Evolutionary conservation across 1,284 basidiomycete species (phyloP).

Genomic region (Papiliotrema fonsecae): DNA sequence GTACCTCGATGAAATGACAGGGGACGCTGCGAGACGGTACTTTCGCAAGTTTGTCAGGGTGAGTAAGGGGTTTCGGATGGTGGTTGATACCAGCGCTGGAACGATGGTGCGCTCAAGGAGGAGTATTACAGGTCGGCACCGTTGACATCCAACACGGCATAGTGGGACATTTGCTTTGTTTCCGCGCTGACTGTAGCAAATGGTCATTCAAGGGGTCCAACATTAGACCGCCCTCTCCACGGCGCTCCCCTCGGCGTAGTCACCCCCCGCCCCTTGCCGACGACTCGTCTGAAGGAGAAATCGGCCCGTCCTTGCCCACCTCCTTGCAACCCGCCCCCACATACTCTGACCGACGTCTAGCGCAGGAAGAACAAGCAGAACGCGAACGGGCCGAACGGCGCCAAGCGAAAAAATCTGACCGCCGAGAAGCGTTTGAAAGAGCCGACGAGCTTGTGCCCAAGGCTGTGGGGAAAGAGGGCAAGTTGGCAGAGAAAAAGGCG

Average conservation of each 20-base stretch:
- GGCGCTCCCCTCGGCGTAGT: conserved; percentile 13
- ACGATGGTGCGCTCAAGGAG: conserved; percentile 37
- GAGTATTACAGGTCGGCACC: conserved; percentile 29
- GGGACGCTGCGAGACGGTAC: conserved; percentile 41
- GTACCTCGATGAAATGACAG: conserved; percentile 44
- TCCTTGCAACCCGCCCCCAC: conserved; percentile 1
- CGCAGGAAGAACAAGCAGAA: conserved; percentile 28
- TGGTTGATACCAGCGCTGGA: conserved; percentile 34
- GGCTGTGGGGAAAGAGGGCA: conserved; percentile 40
- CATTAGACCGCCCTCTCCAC: conserved; percentile 21
- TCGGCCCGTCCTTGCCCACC: not conserved
- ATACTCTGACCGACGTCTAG: conserved; percentile 39
- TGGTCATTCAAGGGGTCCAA: conserved; percentile 36
- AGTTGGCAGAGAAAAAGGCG: conserved; percentile 42
- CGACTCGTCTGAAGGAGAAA: no score
- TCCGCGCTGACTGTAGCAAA: conserved; percentile 17
- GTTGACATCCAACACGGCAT: conserved; percentile 33
- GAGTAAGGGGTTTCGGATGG: conserved; percentile 4
- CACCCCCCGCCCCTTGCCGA: conserved; percentile 12
- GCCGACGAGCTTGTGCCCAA: conserved; percentile 42
- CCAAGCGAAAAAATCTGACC: conserved; percentile 13
- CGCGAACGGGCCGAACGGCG: conserved; percentile 17
- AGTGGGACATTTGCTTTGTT: conserved; percentile 13
- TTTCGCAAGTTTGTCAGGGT: conserved; percentile 45
- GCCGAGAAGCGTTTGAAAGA: conserved; percentile 18